These are phyloP conservation scores for Ogataea corticis DNA, from an alignment of 805 yeast genomes.

Conservation along the genomic window DNA sequence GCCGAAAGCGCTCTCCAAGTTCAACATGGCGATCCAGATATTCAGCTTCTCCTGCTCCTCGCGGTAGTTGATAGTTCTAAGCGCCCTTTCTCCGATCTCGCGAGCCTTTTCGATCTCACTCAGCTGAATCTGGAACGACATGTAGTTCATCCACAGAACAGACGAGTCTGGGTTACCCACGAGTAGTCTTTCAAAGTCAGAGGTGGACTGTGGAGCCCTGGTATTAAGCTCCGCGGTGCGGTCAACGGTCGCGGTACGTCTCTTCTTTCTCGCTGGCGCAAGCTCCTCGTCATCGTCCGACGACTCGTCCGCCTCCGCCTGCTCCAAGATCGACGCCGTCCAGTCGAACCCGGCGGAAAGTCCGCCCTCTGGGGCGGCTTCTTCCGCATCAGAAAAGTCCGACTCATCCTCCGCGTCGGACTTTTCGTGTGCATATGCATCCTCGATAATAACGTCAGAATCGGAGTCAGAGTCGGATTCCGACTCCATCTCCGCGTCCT, in stretches of 20 bases:
- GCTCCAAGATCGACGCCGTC: conserved; percentile 89
- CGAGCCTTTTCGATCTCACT: conserved; percentile 95
- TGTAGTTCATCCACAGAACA: conserved; percentile 93
- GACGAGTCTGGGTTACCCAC: conserved; percentile 94
- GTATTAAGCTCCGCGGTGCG: conserved; percentile 81
- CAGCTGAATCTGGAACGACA: conserved; percentile 95
- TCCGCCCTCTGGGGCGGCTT: conserved; percentile 44
- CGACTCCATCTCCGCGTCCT: conserved; percentile 29
- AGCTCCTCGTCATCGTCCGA: conserved; percentile 55
- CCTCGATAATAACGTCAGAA: conserved; percentile 32
- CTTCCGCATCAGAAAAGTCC: conserved; percentile 25
- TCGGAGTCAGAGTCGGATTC: conserved; percentile 10
- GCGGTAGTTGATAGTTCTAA: conserved; percentile 84
- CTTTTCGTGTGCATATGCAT: conserved; percentile 29
- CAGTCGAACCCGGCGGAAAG: conserved; percentile 92
- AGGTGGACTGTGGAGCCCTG: conserved; percentile 85
- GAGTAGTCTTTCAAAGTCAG: conserved; percentile 89
- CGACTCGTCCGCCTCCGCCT: conserved; percentile 59
- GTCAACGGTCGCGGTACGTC: conserved; percentile 56
- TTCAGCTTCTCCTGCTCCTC: conserved; percentile 93
- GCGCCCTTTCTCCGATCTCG: conserved; percentile 88
- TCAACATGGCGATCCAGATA: conserved; percentile 93
- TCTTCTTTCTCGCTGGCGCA: conserved; percentile 42
- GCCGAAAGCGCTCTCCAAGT: conserved; percentile 93
- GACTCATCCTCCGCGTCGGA: conserved; percentile 22